Evolutionary conservation across 495 filamentous ascomycete species (phyloP).

Genomic region (Haplographium delicatum): DNA sequence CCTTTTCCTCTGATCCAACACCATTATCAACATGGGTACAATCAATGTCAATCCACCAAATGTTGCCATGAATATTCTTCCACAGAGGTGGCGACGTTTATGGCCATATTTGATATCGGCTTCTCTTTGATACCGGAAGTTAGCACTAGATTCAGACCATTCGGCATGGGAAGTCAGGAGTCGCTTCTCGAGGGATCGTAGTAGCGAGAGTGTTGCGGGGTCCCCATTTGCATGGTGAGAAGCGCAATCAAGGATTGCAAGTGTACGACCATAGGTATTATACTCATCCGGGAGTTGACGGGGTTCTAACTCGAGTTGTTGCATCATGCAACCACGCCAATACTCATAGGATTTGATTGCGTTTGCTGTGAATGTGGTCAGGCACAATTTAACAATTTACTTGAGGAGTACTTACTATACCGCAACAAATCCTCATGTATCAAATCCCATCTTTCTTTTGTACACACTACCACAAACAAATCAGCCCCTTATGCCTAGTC

Average conservation of each 20-base stretch:
- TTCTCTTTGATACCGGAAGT: neutral
- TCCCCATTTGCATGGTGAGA: neutral
- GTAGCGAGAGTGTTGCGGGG: neutral
- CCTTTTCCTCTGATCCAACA: conserved; percentile 12
- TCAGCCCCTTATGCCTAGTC: neutral
- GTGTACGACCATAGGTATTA: conserved; percentile 6
- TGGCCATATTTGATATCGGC: neutral
- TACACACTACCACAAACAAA: neutral
- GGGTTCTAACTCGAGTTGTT: conserved; percentile 1
- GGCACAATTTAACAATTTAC: neutral
- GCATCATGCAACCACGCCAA: conserved; percentile 10
- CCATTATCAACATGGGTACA: conserved; percentile 20
- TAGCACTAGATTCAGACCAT: neutral
- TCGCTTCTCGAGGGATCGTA: neutral
- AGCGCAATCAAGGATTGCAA: conserved; percentile 15
- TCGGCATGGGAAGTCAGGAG: neutral
- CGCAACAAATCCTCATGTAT: conserved; percentile 11
- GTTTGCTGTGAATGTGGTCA: conserved; percentile 3
- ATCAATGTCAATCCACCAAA: conserved; percentile 14
- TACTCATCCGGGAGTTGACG: neutral
- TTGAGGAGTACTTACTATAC: conserved; percentile 11
- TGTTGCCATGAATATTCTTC: conserved; percentile 7
- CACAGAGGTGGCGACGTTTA: neutral
- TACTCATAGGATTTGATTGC: conserved; percentile 6
- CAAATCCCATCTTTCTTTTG: conserved; percentile 4